Conservation (phyloP, 345 rosid genomes). For the Cardiospermum halicacabum region DNA sequence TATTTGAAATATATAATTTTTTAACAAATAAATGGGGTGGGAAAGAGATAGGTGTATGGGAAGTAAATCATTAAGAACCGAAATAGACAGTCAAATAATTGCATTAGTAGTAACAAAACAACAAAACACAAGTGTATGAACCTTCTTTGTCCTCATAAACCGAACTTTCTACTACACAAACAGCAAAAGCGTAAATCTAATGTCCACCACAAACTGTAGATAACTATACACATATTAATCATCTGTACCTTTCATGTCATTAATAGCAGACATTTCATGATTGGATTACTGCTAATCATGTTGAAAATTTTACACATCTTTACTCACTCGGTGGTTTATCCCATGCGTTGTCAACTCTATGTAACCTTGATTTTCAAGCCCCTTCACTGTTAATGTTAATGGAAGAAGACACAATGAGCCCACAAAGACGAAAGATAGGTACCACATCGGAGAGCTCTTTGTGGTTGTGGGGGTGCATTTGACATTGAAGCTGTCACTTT, state of each 20-base stretch:
- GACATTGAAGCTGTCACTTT: constrained; percentile 8
- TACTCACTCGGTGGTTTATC: constrained; percentile 30
- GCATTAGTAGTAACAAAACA: constrained; percentile 16
- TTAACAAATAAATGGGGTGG: background rate
- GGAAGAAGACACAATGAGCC: constrained; percentile 17
- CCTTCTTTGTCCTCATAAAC: background rate
- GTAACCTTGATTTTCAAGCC: constrained; percentile 26
- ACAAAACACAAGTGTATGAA: constrained; percentile 11
- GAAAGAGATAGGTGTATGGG: background rate
- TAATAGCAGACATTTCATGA: constrained; percentile 2
- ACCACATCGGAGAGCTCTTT: constrained; percentile 26
- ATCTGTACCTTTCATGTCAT: constrained; percentile 1
- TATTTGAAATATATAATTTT: no score
- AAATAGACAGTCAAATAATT: constrained; percentile 16
- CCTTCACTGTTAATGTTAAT: background rate
- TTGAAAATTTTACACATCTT: constrained; percentile 14
- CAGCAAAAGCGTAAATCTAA: constrained; percentile 19
- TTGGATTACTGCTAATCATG: constrained; percentile 20
- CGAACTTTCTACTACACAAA: constrained; percentile 11
- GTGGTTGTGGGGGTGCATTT: no score
- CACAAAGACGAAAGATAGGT: constrained; percentile 11
- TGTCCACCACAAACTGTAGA: constrained; percentile 12
- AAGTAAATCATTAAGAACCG: constrained; percentile 1
- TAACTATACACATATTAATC: constrained; percentile 2
- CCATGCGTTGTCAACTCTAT: constrained; percentile 55